phyloP scores from a whole-genome alignment of 306 rosid genomes.

The Sicyos baderoa region DNA sequence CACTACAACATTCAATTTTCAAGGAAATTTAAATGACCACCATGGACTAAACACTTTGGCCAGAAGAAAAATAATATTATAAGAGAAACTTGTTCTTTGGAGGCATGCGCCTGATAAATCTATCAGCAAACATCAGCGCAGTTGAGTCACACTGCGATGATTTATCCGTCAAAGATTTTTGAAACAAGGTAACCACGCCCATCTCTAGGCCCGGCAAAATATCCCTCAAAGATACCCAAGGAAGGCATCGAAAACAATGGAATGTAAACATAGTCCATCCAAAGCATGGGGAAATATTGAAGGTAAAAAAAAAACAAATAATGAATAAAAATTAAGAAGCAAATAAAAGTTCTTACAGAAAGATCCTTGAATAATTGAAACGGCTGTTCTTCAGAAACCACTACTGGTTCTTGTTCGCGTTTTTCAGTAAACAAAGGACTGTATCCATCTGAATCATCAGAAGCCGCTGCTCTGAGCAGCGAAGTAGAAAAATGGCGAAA shows the following conservation, averaged over 20 bases:
- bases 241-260: neutral
- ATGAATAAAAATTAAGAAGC: neutral
- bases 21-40: too few relatives aligned
- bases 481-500: neutral
- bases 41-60: too few relatives aligned
- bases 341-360: constrained; percentile 18
- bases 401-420: constrained; percentile 27
- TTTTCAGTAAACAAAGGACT: constrained; percentile 20
- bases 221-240: constrained; percentile 5
- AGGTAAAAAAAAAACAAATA: neutral
- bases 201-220: too few relatives aligned
- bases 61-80: neutral
- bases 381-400: constrained; percentile 28
- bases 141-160: too few relatives aligned
- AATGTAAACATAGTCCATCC: neutral
- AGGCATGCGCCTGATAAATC: neutral
- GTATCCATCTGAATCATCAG: constrained; percentile 32
- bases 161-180: too few relatives aligned
- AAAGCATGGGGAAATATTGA: neutral
- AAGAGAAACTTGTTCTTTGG: neutral
- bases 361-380: constrained; percentile 31
- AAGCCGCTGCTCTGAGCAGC: constrained; percentile 18
- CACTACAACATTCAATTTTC: too few relatives aligned
- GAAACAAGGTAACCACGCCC: too few relatives aligned
- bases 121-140: neutral